Conservation (phyloP, 768 basidiomycete genomes). For the Tricholoma matsutake region DNA sequence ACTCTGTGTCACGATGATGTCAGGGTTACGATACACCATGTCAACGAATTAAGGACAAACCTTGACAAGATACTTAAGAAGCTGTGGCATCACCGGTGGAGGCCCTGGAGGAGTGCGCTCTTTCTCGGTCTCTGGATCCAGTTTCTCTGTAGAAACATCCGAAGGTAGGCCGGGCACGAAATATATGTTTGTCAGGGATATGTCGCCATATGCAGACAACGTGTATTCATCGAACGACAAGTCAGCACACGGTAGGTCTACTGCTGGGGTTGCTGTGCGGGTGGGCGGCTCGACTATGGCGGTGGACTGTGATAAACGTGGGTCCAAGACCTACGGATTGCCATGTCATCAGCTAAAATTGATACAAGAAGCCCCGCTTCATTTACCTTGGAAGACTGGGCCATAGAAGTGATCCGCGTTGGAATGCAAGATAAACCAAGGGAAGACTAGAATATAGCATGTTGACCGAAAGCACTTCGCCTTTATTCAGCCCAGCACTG, state of each 20-base stretch:
- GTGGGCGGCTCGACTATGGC: background rate
- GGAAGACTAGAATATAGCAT: background rate
- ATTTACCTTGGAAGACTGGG: background rate
- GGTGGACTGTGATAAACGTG: background rate
- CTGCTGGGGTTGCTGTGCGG: background rate
- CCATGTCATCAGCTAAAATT: background rate
- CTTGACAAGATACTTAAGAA: background rate
- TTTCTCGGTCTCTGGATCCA: constrained; percentile 4
- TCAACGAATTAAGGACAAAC: background rate
- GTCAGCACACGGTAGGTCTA: background rate
- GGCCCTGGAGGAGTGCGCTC: background rate
- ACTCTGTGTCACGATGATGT: constrained; percentile 7
- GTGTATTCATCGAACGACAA: constrained; percentile 28
- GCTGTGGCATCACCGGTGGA: background rate
- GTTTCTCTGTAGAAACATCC: constrained; percentile 11
- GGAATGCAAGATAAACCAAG: background rate
- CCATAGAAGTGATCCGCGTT: background rate
- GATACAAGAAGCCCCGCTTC: background rate
- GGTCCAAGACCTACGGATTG: background rate
- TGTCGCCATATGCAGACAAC: constrained; percentile 43
- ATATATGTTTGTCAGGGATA: constrained; percentile 36
- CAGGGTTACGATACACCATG: background rate
- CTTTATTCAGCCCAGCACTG: background rate
- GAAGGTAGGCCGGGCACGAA: constrained; percentile 31
- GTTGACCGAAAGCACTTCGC: background rate